A percentile compares a stretch with the other conserved stretches of the same genome.
phyloP scores from a whole-genome alignment of 1,284 basidiomycete species.

The Pholiota adiposa region DNA sequence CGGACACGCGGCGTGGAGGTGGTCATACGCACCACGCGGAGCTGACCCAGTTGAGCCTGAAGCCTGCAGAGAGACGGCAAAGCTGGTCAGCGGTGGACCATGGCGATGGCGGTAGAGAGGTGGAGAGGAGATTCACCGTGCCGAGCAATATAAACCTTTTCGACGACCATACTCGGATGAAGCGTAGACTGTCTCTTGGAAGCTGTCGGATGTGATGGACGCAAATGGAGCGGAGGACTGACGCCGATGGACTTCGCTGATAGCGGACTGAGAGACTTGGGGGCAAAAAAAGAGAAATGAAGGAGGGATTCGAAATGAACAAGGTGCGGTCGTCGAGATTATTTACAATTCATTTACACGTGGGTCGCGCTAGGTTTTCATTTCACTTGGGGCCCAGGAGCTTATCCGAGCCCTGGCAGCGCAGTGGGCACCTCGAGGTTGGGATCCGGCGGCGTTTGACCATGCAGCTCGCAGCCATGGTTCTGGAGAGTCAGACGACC shows the following conservation, averaged over 20 bases:
- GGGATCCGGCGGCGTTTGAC: neutral
- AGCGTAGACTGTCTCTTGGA: neutral
- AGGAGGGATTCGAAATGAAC: neutral
- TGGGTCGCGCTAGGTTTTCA: constrained; percentile 24
- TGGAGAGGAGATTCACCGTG: constrained; percentile 57
- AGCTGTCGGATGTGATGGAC: neutral
- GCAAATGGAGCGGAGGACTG: neutral
- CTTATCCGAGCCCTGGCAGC: neutral
- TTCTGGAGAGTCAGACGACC: neutral
- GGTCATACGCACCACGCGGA: constrained; percentile 55
- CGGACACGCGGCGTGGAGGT: constrained; percentile 2
- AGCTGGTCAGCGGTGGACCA: neutral
- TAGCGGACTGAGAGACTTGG: constrained; percentile 8
- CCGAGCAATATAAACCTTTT: constrained; percentile 80
- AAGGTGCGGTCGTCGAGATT: neutral
- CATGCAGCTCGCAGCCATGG: neutral
- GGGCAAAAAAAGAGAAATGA: neutral
- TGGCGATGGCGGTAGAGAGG: neutral
- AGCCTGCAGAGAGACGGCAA: constrained; percentile 49
- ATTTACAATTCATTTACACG: constrained; percentile 22
- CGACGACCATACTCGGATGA: constrained; percentile 53
- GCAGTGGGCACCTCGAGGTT: neutral
- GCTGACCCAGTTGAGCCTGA: constrained; percentile 74
- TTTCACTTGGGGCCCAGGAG: constrained; percentile 15
- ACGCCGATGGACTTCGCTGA: constrained; percentile 11